Evolutionary conservation across 2,329 filamentous ascomycete genomes (phyloP).

Genomic region (Phaeosphaeriaceae sp.): DNA sequence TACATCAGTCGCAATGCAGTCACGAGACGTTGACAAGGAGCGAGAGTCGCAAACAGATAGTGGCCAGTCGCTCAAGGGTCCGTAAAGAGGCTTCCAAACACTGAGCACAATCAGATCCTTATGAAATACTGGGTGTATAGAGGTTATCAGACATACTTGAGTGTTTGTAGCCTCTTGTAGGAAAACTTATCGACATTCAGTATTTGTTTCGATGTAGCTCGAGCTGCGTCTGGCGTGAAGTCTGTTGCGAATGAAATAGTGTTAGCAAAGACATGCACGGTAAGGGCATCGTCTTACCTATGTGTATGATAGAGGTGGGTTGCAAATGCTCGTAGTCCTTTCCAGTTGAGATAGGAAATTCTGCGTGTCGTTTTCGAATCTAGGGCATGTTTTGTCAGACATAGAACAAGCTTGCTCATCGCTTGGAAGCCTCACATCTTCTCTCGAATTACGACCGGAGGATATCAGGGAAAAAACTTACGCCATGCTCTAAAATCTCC

Average conservation of each 20-base stretch:
- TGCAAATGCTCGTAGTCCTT: neutral
- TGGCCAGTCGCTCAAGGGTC: neutral
- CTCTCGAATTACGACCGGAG: neutral
- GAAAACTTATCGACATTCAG: neutral
- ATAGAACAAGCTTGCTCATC: neutral
- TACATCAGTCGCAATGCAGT: neutral
- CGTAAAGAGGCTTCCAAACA: neutral
- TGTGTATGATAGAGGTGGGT: neutral
- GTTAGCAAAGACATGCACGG: neutral
- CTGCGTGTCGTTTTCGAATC: neutral
- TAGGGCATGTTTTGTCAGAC: neutral
- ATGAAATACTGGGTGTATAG: neutral
- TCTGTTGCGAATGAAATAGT: neutral
- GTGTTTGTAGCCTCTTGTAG: neutral
- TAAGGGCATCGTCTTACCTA: neutral
- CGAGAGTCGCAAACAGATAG: neutral
- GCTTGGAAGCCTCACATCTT: no score
- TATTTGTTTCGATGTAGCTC: neutral
- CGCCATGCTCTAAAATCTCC: neutral
- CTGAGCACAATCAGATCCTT: neutral
- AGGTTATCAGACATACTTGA: neutral
- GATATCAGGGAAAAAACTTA: neutral
- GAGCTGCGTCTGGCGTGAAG: neutral
- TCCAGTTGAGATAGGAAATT: neutral
- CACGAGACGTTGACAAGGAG: neutral